Evolutionary conservation across 768 basidiomycete genomes (phyloP), one percentile per base, ranked within the genome.

Genomic region (Dictyophora rubrovolvata): DNA sequence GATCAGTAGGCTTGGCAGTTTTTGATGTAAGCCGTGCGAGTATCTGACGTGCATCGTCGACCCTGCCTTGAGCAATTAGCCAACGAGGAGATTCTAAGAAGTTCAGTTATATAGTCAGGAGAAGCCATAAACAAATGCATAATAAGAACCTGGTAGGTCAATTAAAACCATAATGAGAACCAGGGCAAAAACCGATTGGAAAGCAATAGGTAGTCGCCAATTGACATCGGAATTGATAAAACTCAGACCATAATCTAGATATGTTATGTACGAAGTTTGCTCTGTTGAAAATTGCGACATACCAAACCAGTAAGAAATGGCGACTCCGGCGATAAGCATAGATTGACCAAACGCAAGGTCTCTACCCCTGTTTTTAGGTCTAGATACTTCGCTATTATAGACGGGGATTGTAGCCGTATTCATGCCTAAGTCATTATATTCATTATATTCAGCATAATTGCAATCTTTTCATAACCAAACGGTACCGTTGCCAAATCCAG

Each of bases 1-100:
- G n/a, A 35, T 58, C 56, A 4, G 56, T 51, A 23, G 56, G 56
- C 22, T 34, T 50, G 11, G 56, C 47, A 20, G 47, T 28, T n/a
- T 36, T 28, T 1, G 56, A 58, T 22, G 23, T 34, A 5, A 58
- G 36, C 18, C 51, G 56, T 7, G 56, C 46, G 1, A 85, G 76
- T 17, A 82, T 79, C 28, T 69, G 66, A 10, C 66, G 73, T 6
- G 84, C 83, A 65, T 85, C 83, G 0, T 80, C 79, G 60, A 81
- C 78, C 56, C 81, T 72, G 53, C 77, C 75, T 54, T 81, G 71
- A 67, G 83, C 81, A 50, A 83, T 72, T n/a, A 85, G 70, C 84
- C 84, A 85, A n/a, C 83, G 78, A 22, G 56, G 56, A 6, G 56
- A 58, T 22, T 58, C 56, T 58, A 21, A 36, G 10, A 18, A 14